A percentile compares a stretch with the other conserved stretches of the same genome.
Conservation (phyloP, 768 basidiomycete species). For the Lenzites betulinus region DNA sequence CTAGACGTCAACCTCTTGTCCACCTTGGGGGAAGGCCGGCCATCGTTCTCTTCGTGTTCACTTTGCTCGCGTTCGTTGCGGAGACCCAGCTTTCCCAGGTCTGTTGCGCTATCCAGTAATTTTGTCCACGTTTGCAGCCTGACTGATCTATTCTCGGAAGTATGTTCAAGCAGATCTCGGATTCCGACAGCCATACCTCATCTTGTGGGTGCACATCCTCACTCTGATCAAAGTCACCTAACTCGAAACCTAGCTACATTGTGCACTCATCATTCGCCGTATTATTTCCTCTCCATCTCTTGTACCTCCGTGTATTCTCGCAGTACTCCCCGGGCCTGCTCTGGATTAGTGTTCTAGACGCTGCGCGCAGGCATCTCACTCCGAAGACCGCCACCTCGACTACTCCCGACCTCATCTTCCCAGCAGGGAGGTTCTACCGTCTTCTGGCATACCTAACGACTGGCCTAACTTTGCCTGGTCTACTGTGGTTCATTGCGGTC, state of each 20-base stretch:
- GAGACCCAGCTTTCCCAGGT: slow-evolving; percentile 83
- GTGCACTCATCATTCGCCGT: slow-evolving; percentile 82
- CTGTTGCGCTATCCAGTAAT: slow-evolving; percentile 13
- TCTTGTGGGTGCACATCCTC: slow-evolving; percentile 58
- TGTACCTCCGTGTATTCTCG: slow-evolving; percentile 58
- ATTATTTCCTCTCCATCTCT: slow-evolving; percentile 81
- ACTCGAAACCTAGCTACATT: slow-evolving; percentile 57
- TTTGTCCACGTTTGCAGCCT: too few species aligned
- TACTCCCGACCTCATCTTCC: slow-evolving; percentile 24
- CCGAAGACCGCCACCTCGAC: slow-evolving; percentile 4
- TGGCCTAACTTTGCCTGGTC: slow-evolving; percentile 61
- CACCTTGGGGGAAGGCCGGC: slow-evolving; percentile 50
- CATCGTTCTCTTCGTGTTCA: slow-evolving; percentile 55
- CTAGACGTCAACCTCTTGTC: slow-evolving; percentile 15
- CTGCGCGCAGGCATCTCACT: slow-evolving; percentile 41
- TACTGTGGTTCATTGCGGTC: slow-evolving; percentile 79
- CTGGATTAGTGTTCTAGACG: slow-evolving; percentile 51
- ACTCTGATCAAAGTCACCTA: not conserved
- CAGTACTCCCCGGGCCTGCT: slow-evolving; percentile 50
- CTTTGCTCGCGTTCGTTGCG: slow-evolving; percentile 70
- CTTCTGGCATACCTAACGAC: slow-evolving; percentile 43
- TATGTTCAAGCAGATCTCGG: slow-evolving; percentile 76
- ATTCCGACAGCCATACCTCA: slow-evolving; percentile 87
- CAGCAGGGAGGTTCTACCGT: slow-evolving; percentile 37
- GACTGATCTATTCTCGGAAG: slow-evolving; percentile 37